These are phyloP conservation scores for Kluyveromyces dobzhanskii DNA, from an alignment of 805 yeast species.

Conservation along the genomic window DNA sequence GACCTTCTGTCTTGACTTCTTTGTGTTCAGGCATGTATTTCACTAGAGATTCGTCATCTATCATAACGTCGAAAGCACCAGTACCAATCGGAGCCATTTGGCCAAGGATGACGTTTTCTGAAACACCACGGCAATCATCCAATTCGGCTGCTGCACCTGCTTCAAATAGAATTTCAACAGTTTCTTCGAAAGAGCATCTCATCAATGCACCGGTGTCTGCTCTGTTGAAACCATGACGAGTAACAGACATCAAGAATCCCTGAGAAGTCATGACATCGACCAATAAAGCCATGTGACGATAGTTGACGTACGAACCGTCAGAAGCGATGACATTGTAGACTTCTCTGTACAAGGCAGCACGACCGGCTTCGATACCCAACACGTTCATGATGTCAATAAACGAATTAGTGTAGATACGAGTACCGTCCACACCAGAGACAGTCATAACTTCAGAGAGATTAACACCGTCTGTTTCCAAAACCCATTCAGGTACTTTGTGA, in stretches of 20 bases:
- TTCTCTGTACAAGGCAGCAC: slow-evolving; percentile 89
- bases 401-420: slow-evolving; percentile 89
- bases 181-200: slow-evolving; percentile 99
- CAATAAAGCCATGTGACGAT: slow-evolving; percentile 94
- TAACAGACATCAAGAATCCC: slow-evolving; percentile 97
- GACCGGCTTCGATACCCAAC: slow-evolving; percentile 96
- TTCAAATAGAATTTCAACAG: slow-evolving; percentile 93
- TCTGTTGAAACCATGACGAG: slow-evolving; percentile 99
- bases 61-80: slow-evolving; percentile 92
- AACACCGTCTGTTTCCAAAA: slow-evolving; percentile 97
- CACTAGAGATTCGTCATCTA: slow-evolving; percentile 81
- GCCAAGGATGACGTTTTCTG: slow-evolving; percentile 95
- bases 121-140: slow-evolving; percentile 97
- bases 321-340: slow-evolving; percentile 96
- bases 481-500: slow-evolving; percentile 92
- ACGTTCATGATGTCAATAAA: slow-evolving; percentile 93
- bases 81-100: slow-evolving; percentile 99
- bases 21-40: slow-evolving; percentile 37
- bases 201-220: slow-evolving; percentile 97
- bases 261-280: slow-evolving; percentile 98
- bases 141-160: slow-evolving; percentile 98
- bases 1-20: slow-evolving; percentile 33
- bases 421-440: slow-evolving; percentile 88
- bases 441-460: slow-evolving; percentile 91
- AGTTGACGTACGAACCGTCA: slow-evolving; percentile 98